Evolutionary conservation across 2,329 filamentous ascomycete genomes (phyloP), one percentile per base, ranked within the genome.

Genomic region (Microdochium bolleyi): DNA sequence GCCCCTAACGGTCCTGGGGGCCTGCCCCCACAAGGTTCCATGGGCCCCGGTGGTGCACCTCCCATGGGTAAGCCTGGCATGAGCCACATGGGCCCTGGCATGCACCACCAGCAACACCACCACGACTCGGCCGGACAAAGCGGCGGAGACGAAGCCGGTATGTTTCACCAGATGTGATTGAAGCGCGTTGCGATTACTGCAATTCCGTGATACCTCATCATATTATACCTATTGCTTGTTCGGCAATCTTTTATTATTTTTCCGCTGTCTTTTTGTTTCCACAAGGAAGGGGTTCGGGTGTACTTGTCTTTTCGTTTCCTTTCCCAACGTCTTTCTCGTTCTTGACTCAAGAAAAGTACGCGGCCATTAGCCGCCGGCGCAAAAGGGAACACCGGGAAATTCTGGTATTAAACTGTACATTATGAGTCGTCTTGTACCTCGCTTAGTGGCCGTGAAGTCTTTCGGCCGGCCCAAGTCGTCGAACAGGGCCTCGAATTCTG

Each of bases 91-190:
- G 83, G 84, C 61, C 74, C 77, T 56, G 72, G 74, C 56, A 77
- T 82, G 71, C 89, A 94, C 72, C 91, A 90, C 70, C 84, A 91
- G 70, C 84, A 89, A 66, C 78, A 79, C 57, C 84, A 88, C 64
- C 77, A 79, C 54, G 86, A 88, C 67, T 85, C 83, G 67, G 78
- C 75, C 67, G 77, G 78, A 62, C 81, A 82, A 67, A 79, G 82
- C 71, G 83, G 82, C 73, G 80, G 79, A 69, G 88, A 92, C 66
- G 90, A 94, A 83, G 91, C 91, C 85, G 91, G 91, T 95, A 96
- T 95, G 91, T 96, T 92, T 79, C 87, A 90, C 80, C 88, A 91
- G 79, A 89, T 94, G 85, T 94, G 84, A 89, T 80, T 73, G 61
- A 60, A 54, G 62, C 58, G 55, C 65, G 61, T 60, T 60, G 56